Evolutionary conservation across 164 flowering plant genomes (phyloP).

Genomic region (Cinnamomum micranthum): DNA sequence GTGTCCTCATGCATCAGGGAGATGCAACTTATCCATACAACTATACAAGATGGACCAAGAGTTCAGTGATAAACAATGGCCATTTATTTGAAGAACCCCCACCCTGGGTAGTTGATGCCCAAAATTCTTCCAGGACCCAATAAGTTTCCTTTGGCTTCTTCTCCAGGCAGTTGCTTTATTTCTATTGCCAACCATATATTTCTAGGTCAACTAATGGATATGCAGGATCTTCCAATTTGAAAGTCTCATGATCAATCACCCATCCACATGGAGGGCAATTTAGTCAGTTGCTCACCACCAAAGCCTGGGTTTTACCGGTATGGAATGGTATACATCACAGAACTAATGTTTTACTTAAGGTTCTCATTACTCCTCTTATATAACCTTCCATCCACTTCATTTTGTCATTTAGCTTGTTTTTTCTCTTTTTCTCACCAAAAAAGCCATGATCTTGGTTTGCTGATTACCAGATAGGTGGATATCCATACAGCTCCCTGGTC

Average conservation of each 20-base stretch:
- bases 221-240: neutral
- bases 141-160: no score
- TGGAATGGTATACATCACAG: no score
- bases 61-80: neutral
- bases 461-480: conserved; percentile 23
- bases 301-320: neutral
- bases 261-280: neutral
- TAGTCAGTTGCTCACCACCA: neutral
- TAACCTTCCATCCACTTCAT: neutral
- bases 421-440: neutral
- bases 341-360: no score
- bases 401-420: neutral
- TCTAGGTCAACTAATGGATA: neutral
- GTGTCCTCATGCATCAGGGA: neutral
- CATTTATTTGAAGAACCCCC: neutral
- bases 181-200: neutral
- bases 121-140: neutral
- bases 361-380: neutral
- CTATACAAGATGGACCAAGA: neutral
- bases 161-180: neutral
- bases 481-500: conserved; percentile 10
- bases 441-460: neutral
- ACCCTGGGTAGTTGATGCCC: neutral
- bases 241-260: neutral
- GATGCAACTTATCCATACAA: neutral